These are phyloP conservation scores for Thelonectria rubi DNA, from an alignment of 2,329 filamentous ascomycete species.

Conservation along the genomic window DNA sequence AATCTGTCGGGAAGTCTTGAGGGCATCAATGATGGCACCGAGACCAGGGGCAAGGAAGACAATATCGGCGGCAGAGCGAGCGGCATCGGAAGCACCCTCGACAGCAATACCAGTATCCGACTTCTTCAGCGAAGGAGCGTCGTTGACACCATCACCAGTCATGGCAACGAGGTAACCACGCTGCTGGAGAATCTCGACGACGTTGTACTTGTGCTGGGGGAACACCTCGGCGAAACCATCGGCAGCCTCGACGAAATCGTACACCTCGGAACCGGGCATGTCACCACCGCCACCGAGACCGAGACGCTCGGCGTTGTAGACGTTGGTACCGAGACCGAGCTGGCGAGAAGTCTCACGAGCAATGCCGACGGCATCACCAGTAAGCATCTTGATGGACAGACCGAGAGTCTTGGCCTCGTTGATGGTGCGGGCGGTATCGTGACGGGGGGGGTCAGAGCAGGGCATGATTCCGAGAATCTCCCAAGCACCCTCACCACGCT, in stretches of 20 bases:
- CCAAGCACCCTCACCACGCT: slow-evolving; percentile 83
- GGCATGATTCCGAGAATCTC: slow-evolving; percentile 96
- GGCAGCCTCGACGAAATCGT: slow-evolving; percentile 94
- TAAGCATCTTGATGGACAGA: slow-evolving; percentile 95
- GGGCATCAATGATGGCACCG: slow-evolving; percentile 89
- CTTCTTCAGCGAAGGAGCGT: slow-evolving; percentile 91
- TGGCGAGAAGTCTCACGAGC: slow-evolving; percentile 91
- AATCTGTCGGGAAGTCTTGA: slow-evolving; percentile 93
- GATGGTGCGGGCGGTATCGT: slow-evolving; percentile 90
- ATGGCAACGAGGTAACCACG: slow-evolving; percentile 94
- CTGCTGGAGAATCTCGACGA: slow-evolving; percentile 89
- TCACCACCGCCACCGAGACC: slow-evolving; percentile 90
- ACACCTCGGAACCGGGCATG: slow-evolving; percentile 93
- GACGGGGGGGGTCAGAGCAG: slow-evolving; percentile 88
- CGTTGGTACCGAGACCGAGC: slow-evolving; percentile 89
- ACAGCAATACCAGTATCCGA: slow-evolving; percentile 97
- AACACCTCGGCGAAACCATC: slow-evolving; percentile 96
- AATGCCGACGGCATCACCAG: slow-evolving; percentile 92
- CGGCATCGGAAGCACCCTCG: slow-evolving; percentile 90
- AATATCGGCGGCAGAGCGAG: slow-evolving; percentile 90
- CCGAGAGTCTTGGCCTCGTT: slow-evolving; percentile 88
- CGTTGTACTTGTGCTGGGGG: slow-evolving; percentile 84
- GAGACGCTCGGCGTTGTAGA: slow-evolving; percentile 92
- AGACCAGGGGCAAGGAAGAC: slow-evolving; percentile 93
- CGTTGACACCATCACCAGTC: slow-evolving; percentile 96